Conservation (phyloP, 768 basidiomycete species). For the Amanita pallidorosea region DNA sequence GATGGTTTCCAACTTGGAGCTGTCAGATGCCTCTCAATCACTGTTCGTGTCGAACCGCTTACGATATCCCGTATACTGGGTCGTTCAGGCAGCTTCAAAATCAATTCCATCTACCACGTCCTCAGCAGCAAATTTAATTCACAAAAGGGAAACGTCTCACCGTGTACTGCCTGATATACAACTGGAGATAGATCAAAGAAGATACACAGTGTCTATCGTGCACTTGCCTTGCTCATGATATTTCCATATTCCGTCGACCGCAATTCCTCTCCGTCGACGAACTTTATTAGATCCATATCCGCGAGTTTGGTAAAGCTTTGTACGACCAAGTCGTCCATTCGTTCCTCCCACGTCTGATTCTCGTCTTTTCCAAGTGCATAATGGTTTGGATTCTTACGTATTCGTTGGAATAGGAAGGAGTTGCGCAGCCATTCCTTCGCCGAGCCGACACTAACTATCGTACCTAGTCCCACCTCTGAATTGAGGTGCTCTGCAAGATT, state of each 20-base stretch:
- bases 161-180: conserved; percentile 64
- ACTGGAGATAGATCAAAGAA: conserved; percentile 29
- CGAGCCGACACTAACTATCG: conserved; percentile 56
- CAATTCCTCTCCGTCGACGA: conserved; percentile 31
- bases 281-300: conserved; percentile 47
- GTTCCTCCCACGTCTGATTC: conserved; percentile 56
- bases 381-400: conserved; percentile 72
- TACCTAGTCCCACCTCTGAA: conserved; percentile 82
- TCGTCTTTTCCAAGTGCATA: conserved; percentile 56
- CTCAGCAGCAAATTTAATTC: not conserved
- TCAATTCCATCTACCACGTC: conserved; percentile 47
- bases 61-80: conserved; percentile 61
- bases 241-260: conserved; percentile 69
- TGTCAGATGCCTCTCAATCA: not conserved
- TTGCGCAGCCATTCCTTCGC: conserved; percentile 78
- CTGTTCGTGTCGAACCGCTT: conserved; percentile 14
- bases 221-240: conserved; percentile 72
- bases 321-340: conserved; percentile 64
- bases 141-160: conserved; percentile 19
- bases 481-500: conserved; percentile 89
- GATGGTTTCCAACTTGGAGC: conserved; percentile 49
- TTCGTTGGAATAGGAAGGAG: conserved; percentile 81
- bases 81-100: conserved; percentile 46
- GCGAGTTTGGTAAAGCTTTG: conserved; percentile 53
- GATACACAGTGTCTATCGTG: not conserved